Percentiles rank a stretch among this genome's conserved stretches.
Evolutionary conservation across 305 asterid species (phyloP).

Genomic region (Salvia sclarea): DNA sequence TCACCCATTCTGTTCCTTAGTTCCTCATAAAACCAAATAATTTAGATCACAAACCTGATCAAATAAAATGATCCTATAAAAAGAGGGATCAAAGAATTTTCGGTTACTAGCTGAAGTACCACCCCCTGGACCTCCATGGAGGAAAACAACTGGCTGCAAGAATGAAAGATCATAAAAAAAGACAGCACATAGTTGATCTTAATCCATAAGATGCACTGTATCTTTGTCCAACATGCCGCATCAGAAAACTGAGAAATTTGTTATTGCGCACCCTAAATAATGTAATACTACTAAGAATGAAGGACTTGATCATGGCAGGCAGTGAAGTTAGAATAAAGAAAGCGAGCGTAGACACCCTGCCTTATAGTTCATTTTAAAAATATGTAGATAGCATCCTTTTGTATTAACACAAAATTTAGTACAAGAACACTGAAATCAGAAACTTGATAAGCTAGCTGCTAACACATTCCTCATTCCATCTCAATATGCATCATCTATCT

Average conservation of each 20-base stretch:
- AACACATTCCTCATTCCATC: not conserved
- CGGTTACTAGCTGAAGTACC: slow-evolving; percentile 92
- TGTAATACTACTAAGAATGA: not conserved
- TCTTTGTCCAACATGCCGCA: not conserved
- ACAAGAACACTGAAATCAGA: not conserved
- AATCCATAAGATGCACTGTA: slow-evolving; percentile 1
- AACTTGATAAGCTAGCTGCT: not conserved
- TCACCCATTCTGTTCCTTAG: slow-evolving; percentile 18
- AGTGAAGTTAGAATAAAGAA: not conserved
- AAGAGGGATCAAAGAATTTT: slow-evolving; percentile 82
- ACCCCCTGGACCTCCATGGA: slow-evolving; percentile 99
- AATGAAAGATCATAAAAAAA: slow-evolving; percentile 25
- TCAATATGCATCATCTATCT: not conserved
- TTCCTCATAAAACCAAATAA: slow-evolving; percentile 26
- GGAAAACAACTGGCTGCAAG: slow-evolving; percentile 82
- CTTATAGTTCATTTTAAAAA: too few species aligned
- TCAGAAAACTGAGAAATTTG: not conserved
- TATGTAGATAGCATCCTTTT: not conserved
- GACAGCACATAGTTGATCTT: slow-evolving; percentile 10
- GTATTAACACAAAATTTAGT: not conserved
- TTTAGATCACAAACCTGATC: slow-evolving; percentile 68
- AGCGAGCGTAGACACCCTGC: not conserved
- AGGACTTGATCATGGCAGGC: not conserved
- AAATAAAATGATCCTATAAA: slow-evolving; percentile 76
- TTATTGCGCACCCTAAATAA: not conserved